Base-by-base conservation (phyloP, 345 rosid genomes). In the Hibiscus trionum region DNA sequence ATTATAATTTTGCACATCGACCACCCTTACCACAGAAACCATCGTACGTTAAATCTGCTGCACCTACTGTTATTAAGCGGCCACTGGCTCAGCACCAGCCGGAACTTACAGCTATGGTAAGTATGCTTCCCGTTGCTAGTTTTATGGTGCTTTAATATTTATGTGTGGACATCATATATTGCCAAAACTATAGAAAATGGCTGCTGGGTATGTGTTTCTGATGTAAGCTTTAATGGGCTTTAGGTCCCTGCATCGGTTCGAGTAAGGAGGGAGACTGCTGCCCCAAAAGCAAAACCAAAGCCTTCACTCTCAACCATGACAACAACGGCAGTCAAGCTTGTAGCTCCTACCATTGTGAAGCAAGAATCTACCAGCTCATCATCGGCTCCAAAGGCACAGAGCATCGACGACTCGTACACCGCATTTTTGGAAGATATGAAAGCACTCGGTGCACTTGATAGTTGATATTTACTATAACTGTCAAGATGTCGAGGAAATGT, bases 81-180 rank as follows among this genome's bases (percentile, higher is more conserved):
- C 99, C 97, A 70, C 82, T 92, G 47, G 99, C 99, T n/a, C 99
- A 95, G 79, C 97, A 95, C 77, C 93, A 91, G 44, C 97, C 98
- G 10, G 99, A 89, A 82, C 98, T 92, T 69, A 92, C 98, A 5
- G 81, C 98, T 62, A 95, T 95, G 99, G 99, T 95, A 49, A 81
- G 88, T 81, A 58, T 11, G 14, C 50, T 49, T 46, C 69, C 50
- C 5, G 55, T 16, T 71, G 46, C 65, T 57, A 47, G 49, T 60
- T 21, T 27, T 58, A 16, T 59, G 52, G 76, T 60, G 56, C 7
- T 69, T 44, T 24, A 57, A 16, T 60, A 26, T 15, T 65, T 53
- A 3, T 17, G 2, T 57, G 11, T 26, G 24, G 35, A 44, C 15
- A 66, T 47, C 19, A 49, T 66, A 26, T 67, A 26, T 67, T 49